These are phyloP conservation scores for Trichoderma erinaceum DNA, from an alignment of 495 filamentous ascomycete genomes.

Conservation along the genomic window DNA sequence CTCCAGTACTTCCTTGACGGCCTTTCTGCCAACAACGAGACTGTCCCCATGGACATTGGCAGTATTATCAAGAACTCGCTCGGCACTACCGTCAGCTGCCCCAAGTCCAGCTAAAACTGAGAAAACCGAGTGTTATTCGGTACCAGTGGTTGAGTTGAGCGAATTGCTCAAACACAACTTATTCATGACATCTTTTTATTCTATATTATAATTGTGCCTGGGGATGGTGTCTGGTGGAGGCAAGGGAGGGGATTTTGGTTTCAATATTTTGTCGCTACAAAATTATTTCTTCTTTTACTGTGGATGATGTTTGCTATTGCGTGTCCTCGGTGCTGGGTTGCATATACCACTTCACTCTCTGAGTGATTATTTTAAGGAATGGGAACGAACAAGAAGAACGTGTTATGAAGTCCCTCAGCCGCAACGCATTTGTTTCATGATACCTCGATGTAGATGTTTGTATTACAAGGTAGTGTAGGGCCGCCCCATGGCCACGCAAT, in stretches of 20 bases:
- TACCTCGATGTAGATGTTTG: constrained; percentile 15
- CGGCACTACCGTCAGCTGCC: constrained; percentile 22
- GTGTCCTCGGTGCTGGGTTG: background rate
- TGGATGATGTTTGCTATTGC: constrained; percentile 3
- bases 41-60: constrained; percentile 32
- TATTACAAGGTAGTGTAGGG: constrained; percentile 10
- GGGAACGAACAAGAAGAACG: constrained; percentile 7
- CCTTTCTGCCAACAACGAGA: constrained; percentile 31
- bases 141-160: background rate
- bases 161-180: background rate
- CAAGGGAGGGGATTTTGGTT: background rate
- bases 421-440: constrained; percentile 17
- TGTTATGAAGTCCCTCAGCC: constrained; percentile 2
- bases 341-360: background rate
- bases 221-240: background rate
- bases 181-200: constrained; percentile 11
- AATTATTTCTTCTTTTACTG: background rate
- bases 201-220: constrained; percentile 1
- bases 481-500: background rate
- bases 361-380: constrained; percentile 3
- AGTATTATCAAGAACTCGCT: constrained; percentile 23
- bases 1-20: constrained; percentile 56
- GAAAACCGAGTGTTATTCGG: background rate
- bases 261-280: background rate
- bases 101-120: background rate